Base-by-base conservation (phyloP, 306 rosid genomes). In the Dryas alaskensis region DNA sequence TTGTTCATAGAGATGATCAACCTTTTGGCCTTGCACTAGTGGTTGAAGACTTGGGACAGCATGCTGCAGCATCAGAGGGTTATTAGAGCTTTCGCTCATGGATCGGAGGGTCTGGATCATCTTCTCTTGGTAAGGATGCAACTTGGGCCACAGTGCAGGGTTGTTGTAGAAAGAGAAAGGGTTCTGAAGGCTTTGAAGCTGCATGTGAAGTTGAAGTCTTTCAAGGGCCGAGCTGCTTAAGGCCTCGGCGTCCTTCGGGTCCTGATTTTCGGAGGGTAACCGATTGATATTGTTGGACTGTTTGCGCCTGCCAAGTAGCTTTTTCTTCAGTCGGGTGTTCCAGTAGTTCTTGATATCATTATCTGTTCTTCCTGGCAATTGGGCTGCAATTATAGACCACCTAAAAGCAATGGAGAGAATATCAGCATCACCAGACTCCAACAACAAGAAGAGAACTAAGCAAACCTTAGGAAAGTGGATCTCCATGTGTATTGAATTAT, bases 321-420 rank as follows among this genome's bases (percentile, higher is more conserved):
- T 92, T 84, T 95, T 95, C 86, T 95, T 95, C 88, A 95, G 75
- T 22, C 90, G 85, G 10, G 99, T 95, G 80, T 95, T 95, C 99
- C 99, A 95, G 73, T 95, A 95, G 78, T 95, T 95, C 84, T 95
- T 95, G 60, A 95, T 95, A 74, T 95, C 99, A 39, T 95, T 95
- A 52, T 95, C 99, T 10, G 99, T 95, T 81, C 99, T 90, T 87
- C 99, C 99, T 50, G 99, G 98, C 80, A 95, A 81, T 40, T 92
- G 99, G 9, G 99, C 99, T 50, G 99, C 98, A 80, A 95, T 95
- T 57, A 95, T 89, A 77, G 99, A 95, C 99, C 99, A 95, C 96
- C 99, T 95, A 73, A 77, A 31, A 76, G 43, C 25, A 42, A 76
- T 4, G 7, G 52, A 65, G 12, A 10, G 47, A 58, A 79, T 81